Conservation (phyloP, 306 rosid genomes). For the Acmispon strigosus region DNA sequence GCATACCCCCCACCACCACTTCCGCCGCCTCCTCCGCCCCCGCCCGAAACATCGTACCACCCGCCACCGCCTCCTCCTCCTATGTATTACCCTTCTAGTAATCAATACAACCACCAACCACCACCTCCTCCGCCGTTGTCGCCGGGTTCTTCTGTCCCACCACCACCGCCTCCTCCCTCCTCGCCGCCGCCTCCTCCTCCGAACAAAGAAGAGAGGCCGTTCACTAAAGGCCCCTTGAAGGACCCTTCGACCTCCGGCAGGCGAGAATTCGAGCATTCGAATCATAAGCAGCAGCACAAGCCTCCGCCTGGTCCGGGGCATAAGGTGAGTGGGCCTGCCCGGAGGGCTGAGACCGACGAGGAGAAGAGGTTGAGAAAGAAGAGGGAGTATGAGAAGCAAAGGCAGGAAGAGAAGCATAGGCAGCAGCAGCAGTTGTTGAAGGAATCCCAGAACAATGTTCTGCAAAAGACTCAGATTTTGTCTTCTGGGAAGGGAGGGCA, state of each 20-base stretch:
- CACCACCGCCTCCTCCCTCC: slow-evolving; percentile 67
- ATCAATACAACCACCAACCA: slow-evolving; percentile 51
- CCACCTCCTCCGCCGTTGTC: slow-evolving; percentile 45
- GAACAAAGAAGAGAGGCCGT: slow-evolving; percentile 38
- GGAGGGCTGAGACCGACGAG: slow-evolving; percentile 80
- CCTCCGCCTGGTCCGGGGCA: slow-evolving; percentile 37
- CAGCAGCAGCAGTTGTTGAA: slow-evolving; percentile 75
- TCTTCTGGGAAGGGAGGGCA: slow-evolving; percentile 72
- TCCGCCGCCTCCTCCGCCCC: slow-evolving; percentile 34
- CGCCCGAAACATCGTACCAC: slow-evolving; percentile 61
- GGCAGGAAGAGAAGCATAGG: slow-evolving; percentile 86
- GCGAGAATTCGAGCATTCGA: slow-evolving; percentile 53
- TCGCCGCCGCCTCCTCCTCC: slow-evolving; percentile 62
- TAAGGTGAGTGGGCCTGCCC: slow-evolving; percentile 44
- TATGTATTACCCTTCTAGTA: slow-evolving; percentile 58
- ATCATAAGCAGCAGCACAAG: slow-evolving; percentile 51
- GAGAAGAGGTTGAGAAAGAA: slow-evolving; percentile 73
- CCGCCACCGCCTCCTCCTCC: slow-evolving; percentile 63
- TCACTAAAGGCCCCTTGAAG: slow-evolving; percentile 40
- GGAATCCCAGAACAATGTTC: slow-evolving; percentile 70
- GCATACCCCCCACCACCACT: slow-evolving; percentile 48
- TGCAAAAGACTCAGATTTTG: slow-evolving; percentile 64
- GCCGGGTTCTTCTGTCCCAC: slow-evolving; percentile 55
- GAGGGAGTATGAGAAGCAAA: slow-evolving; percentile 82
- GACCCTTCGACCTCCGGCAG: slow-evolving; percentile 46